Conservation (phyloP, 345 rosid species). For the Citrus medica region DNA sequence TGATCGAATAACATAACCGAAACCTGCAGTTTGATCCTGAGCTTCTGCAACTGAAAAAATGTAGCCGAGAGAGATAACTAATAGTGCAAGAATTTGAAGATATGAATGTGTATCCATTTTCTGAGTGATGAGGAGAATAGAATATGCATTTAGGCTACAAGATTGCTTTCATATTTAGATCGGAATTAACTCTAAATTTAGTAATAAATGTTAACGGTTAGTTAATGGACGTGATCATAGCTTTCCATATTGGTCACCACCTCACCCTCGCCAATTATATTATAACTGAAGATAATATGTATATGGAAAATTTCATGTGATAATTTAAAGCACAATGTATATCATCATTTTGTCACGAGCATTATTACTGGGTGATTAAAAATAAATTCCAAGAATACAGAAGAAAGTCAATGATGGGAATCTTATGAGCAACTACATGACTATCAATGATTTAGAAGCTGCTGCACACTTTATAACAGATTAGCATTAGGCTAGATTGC, state of each 20-base stretch:
- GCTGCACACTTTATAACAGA: not conserved
- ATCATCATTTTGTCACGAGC: too few relatives aligned
- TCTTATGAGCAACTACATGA: too few relatives aligned
- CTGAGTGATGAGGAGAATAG: not conserved
- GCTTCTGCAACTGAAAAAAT: not conserved
- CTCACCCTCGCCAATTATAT: too few relatives aligned
- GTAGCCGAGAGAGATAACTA: not conserved
- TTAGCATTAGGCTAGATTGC: not conserved
- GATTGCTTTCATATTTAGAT: not conserved
- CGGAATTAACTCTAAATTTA: not conserved
- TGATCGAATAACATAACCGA: not conserved
- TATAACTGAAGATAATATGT: too few relatives aligned
- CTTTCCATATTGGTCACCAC: not conserved
- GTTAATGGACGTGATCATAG: not conserved
- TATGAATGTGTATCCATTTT: not conserved
- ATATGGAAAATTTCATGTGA: too few relatives aligned
- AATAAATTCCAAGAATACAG: too few relatives aligned
- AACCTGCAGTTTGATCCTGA: not conserved
- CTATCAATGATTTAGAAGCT: not conserved
- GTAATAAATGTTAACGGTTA: not conserved
- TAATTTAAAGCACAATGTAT: too few relatives aligned
- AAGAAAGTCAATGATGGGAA: too few relatives aligned
- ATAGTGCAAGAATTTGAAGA: not conserved
- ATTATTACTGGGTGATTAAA: too few relatives aligned
- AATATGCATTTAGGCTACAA: too few relatives aligned